Evolutionary conservation across 2,329 filamentous ascomycete genomes (phyloP).

Genomic region (Colletotrichum euphorbiae): DNA sequence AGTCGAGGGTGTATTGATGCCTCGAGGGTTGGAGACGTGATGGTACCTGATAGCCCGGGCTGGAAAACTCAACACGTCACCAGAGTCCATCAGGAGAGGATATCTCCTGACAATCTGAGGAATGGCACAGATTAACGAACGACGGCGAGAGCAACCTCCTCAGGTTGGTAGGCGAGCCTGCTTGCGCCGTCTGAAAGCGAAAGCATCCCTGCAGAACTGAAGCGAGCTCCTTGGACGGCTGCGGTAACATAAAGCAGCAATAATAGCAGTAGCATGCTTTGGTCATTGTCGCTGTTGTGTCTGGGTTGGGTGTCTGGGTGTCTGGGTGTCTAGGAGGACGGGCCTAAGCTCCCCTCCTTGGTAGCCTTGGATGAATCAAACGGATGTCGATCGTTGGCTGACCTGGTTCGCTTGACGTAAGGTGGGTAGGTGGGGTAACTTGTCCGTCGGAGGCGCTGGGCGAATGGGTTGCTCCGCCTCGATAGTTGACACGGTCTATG

Average conservation of each 20-base stretch:
- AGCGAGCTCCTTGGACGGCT: too few species aligned
- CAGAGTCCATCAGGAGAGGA: conserved; percentile 12
- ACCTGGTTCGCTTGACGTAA: not conserved
- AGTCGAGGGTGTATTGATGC: not conserved
- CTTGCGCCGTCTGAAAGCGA: conserved; percentile 13
- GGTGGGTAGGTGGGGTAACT: not conserved
- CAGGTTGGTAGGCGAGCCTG: conserved; percentile 9
- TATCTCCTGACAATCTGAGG: conserved; percentile 26
- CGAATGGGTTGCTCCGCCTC: conserved; percentile 14
- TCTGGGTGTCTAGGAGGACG: not conserved
- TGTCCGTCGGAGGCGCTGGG: not conserved
- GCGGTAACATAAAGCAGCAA: too few species aligned
- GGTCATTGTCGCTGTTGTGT: too few species aligned
- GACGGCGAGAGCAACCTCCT: conserved; percentile 13
- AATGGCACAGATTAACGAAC: conserved; percentile 4
- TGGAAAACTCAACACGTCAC: conserved; percentile 26
- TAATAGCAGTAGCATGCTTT: too few species aligned
- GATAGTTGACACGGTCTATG: conserved; percentile 18
- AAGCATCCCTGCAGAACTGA: conserved; percentile 1
- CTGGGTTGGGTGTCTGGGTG: too few species aligned
- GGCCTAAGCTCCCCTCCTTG: not conserved
- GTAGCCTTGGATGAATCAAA: conserved; percentile 18
- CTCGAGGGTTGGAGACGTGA: conserved; percentile 1
- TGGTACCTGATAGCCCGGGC: conserved; percentile 11
- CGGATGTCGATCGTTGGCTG: conserved; percentile 20